Conservation (phyloP, 2,329 filamentous ascomycete species). For the Cytospora piceicola region DNA sequence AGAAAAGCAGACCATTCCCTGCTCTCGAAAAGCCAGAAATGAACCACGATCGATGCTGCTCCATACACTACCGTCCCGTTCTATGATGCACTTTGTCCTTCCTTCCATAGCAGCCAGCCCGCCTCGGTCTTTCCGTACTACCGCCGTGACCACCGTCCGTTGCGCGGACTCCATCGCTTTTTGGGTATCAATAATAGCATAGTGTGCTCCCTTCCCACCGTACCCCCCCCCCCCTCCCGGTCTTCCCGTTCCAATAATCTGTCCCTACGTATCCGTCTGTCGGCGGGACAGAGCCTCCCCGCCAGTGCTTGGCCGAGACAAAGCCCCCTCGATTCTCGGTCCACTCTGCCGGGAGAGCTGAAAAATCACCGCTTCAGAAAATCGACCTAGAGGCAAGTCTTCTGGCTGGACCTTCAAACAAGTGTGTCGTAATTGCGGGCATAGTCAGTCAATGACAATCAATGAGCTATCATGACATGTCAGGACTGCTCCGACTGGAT, state of each 20-base stretch:
- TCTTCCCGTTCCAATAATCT: background rate
- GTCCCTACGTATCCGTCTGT: background rate
- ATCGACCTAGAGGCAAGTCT: background rate
- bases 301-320: background rate
- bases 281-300: background rate
- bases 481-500: slow-evolving; percentile 28
- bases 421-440: background rate
- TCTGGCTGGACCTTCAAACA: background rate
- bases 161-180: background rate
- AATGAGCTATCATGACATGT: background rate
- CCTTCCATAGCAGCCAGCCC: background rate
- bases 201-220: background rate
- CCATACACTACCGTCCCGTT: background rate
- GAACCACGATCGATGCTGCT: background rate
- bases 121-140: background rate
- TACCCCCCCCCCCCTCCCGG: background rate
- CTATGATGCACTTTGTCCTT: background rate
- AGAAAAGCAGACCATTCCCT: background rate
- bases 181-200: slow-evolving; percentile 13
- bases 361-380: background rate
- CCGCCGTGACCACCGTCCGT: background rate
- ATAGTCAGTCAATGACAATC: background rate
- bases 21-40: background rate
- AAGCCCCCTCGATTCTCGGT: background rate
- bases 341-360: background rate